Evolutionary conservation across 139 green algal genomes (phyloP).

Genomic region (Chlorella sp.): DNA sequence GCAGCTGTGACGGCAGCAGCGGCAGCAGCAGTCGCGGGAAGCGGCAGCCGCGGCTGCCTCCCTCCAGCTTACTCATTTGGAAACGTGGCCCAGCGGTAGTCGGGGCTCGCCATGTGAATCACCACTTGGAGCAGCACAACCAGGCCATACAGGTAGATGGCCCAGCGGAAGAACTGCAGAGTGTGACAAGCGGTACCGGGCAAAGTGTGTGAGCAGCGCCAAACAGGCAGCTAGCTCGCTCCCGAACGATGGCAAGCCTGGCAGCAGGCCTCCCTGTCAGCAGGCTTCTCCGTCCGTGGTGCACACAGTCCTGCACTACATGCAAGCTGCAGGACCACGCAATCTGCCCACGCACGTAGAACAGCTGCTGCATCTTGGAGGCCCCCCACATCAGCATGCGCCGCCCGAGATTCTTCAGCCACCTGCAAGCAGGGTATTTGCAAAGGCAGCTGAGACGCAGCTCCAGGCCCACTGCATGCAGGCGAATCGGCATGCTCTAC

Average conservation of each 20-base stretch:
- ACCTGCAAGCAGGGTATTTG: neutral
- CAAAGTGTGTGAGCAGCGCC: no score
- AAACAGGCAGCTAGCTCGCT: no score
- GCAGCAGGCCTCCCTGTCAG: no score
- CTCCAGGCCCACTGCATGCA: no score
- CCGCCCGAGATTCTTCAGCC: conserved; percentile 2
- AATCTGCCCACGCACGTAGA: conserved; percentile 24
- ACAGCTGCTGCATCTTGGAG: conserved; percentile 36
- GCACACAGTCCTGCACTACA: no score
- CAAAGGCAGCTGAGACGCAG: no score
- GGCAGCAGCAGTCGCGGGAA: no score
- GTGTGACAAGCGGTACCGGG: neutral
- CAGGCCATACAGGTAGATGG: conserved; percentile 27
- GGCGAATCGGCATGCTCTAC: no score
- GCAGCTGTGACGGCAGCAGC: no score
- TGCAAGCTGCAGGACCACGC: no score
- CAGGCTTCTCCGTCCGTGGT: no score
- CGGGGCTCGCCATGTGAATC: conserved; percentile 31
- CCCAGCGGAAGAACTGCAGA: conserved; percentile 23
- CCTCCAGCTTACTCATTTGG: conserved; percentile 9
- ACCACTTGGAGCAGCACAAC: conserved; percentile 7
- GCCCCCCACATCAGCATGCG: conserved; percentile 33
- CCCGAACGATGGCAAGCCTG: no score
- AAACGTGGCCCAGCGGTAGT: conserved; percentile 19
- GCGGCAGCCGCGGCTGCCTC: conserved; percentile 2